Conservation (phyloP, 768 basidiomycete species). For the Serendipita sp. region DNA sequence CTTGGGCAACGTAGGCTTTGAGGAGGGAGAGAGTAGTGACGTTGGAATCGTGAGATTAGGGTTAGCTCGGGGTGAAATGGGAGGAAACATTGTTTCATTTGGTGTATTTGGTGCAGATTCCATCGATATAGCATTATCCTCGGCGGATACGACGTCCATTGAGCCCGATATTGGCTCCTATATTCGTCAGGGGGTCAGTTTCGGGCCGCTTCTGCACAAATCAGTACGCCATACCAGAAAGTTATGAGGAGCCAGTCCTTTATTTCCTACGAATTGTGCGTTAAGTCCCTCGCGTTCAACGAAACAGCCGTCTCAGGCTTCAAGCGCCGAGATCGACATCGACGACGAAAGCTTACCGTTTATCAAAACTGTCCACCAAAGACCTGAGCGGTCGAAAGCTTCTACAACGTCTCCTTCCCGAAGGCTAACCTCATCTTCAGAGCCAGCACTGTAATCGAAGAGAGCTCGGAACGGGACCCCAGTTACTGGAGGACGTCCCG, state of each 20-base stretch:
- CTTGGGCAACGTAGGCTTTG: too few relatives aligned
- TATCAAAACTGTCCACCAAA: neutral
- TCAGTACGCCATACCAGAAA: neutral
- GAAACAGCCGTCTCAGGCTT: neutral
- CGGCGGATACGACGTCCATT: neutral
- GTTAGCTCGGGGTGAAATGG: neutral
- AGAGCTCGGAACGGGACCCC: neutral
- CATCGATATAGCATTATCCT: neutral
- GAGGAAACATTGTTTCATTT: neutral
- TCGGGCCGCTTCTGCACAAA: neutral
- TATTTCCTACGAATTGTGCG: neutral
- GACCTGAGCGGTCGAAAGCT: neutral
- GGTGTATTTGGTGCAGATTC: too few relatives aligned
- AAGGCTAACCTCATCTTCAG: neutral
- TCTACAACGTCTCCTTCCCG: neutral
- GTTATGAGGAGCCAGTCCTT: neutral
- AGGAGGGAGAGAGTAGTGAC: too few relatives aligned
- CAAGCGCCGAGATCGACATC: neutral
- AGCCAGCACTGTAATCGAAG: neutral
- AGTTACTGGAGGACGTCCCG: neutral
- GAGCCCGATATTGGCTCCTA: constrained; percentile 1
- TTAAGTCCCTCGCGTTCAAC: neutral
- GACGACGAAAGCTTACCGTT: neutral
- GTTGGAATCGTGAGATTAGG: neutral
- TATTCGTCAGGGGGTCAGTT: neutral